Base-by-base conservation (phyloP, 208 protist species). In the Kentomonas sorsogonicus region DNA sequence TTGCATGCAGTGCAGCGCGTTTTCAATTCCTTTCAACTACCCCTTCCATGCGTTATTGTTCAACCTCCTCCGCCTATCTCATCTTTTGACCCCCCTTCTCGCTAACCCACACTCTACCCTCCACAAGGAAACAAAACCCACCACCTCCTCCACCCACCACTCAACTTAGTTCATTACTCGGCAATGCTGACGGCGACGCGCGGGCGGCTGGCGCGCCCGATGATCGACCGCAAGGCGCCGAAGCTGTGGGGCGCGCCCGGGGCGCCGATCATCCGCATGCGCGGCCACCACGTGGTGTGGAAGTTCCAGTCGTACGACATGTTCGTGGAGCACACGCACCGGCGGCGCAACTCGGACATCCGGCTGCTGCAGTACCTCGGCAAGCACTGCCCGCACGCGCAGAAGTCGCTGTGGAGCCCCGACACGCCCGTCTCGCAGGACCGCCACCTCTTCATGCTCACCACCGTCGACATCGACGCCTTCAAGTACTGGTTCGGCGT, bases 401-500 rank as follows among this genome's bases (percentile, higher is more conserved):
- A 95, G 65, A 95, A 95, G 66, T 95, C 89, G 2, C 77, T 95
- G 25, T 95, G 89, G 86, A 93, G 85, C n/a, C 89, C 89, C 3
- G 89, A 95, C 69, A 93, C 82, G 10, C 89, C 89, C 4, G 86
- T 95, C 15, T 77, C 79, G 52, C 89, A 95, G 72, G 89, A 95
- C 56, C 62, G 89, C 11, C 89, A 95, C 59, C 61, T 95, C n/a
- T 95, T 95, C 36, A 95, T 91, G 83, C 70, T 95, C 18, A 95
- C 80, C 13, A 95, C 85, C 0, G 65, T 95, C 18, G 89, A 95
- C 59, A 77, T 95, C 39, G 89, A 95, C 61, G 84, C 89, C 22
- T 95, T 95, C 72, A 95, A 95, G 66, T 95, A 95, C 45, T 95
- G 86, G 83, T 95, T 93, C 69, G 89, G 89, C 45, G 85, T 93